phyloP scores from a whole-genome alignment of 2,329 filamentous ascomycete species.

The Cryphonectria naterciae region DNA sequence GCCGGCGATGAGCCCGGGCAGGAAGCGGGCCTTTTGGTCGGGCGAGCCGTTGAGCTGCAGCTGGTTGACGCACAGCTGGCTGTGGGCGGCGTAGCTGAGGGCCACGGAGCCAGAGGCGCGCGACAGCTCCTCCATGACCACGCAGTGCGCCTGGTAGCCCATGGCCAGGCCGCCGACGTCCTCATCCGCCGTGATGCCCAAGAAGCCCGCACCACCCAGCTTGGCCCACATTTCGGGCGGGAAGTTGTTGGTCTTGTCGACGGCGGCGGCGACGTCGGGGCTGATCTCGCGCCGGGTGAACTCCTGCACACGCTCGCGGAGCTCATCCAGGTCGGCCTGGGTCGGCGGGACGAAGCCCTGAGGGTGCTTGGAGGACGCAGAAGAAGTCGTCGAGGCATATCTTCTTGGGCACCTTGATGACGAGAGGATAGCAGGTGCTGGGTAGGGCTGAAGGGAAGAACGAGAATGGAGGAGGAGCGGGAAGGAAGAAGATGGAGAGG shows the following conservation, averaged over 20 bases:
- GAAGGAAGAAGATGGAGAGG: constrained; percentile 30
- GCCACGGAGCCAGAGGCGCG: constrained; percentile 83
- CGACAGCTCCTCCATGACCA: constrained; percentile 94
- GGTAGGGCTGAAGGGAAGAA: constrained; percentile 36
- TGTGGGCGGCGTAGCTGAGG: constrained; percentile 93
- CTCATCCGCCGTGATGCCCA: constrained; percentile 93
- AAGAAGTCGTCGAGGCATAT: constrained; percentile 49
- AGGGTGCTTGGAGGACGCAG: constrained; percentile 54
- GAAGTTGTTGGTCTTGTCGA: constrained; percentile 88
- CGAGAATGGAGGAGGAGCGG: constrained; percentile 31
- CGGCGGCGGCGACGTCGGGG: constrained; percentile 77
- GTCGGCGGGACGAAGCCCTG: constrained; percentile 70
- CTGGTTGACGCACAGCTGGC: constrained; percentile 95
- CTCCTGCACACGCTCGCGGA: constrained; percentile 83
- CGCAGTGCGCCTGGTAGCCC: constrained; percentile 95
- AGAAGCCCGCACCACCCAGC: constrained; percentile 85
- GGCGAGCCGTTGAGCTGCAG: constrained; percentile 83
- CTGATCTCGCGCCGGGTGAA: constrained; percentile 88
- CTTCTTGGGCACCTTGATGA: constrained; percentile 30
- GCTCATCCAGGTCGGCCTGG: constrained; percentile 74
- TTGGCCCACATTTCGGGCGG: constrained; percentile 92
- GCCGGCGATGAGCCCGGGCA: constrained; percentile 81
- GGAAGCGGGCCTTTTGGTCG: constrained; percentile 78
- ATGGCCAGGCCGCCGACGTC: constrained; percentile 86
- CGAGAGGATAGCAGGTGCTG: constrained; percentile 38